phyloP scores from a whole-genome alignment of 2,329 filamentous ascomycete species.

The Aureobasidium lini region DNA sequence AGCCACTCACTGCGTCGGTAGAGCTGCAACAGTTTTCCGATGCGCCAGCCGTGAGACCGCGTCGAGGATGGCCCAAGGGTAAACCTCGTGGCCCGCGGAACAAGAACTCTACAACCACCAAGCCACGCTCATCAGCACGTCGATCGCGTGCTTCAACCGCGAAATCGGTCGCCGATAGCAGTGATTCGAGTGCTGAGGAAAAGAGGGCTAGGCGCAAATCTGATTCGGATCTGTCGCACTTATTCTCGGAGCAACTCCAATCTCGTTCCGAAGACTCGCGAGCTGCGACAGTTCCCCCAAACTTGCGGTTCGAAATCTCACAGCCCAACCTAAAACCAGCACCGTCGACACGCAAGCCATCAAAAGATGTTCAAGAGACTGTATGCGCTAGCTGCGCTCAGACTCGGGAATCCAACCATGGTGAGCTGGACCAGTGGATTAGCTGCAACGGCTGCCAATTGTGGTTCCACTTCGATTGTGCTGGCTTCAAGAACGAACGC shows the following conservation, averaged over 20 bases:
- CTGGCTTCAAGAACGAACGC: constrained; percentile 56
- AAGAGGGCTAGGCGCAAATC: constrained; percentile 12
- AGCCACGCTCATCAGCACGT: constrained; percentile 37
- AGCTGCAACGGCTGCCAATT: constrained; percentile 60
- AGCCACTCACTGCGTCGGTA: not conserved
- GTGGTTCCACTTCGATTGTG: constrained; percentile 63
- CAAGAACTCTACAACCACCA: constrained; percentile 30
- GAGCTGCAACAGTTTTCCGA: not conserved
- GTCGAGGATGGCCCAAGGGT: constrained; percentile 39
- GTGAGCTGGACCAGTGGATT: constrained; percentile 56
- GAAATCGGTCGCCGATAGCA: constrained; percentile 8
- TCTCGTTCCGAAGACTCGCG: not conserved
- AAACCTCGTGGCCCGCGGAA: constrained; percentile 34
- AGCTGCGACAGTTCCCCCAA: constrained; percentile 13
- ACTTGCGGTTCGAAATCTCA: constrained; percentile 11
- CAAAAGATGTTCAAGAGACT: constrained; percentile 31
- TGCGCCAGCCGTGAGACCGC: constrained; percentile 14
- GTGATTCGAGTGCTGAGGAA: constrained; percentile 1
- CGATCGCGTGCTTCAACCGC: constrained; percentile 11
- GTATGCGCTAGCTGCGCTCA: constrained; percentile 52
- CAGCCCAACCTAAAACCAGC: not conserved
- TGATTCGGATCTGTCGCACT: not conserved
- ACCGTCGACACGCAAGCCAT: constrained; percentile 9
- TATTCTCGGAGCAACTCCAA: not conserved
- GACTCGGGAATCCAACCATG: constrained; percentile 43